phyloP scores from a whole-genome alignment of 768 basidiomycete species.

The Amanita muscaria region DNA sequence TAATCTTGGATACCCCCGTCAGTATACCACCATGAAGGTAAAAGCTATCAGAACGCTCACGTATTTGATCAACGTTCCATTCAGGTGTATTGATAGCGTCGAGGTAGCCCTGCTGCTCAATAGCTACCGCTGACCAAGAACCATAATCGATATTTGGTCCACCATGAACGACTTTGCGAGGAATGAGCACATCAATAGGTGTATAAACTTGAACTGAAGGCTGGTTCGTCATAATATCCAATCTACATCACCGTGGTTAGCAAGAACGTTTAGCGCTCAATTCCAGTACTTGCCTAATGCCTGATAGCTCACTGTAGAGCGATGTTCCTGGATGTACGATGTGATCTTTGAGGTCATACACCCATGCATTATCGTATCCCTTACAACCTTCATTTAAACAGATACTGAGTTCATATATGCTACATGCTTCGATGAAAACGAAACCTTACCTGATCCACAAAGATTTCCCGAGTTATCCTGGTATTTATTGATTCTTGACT shows the following conservation, averaged over 20 bases:
- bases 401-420: not conserved
- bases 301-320: conserved; percentile 44
- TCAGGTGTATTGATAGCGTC: conserved; percentile 50
- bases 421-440: not conserved
- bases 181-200: conserved; percentile 34
- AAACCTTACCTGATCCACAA: conserved; percentile 19
- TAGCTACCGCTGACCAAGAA: conserved; percentile 37
- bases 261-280: not conserved
- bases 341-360: conserved; percentile 34
- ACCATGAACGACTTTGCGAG: conserved; percentile 40
- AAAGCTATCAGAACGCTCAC: too few species aligned
- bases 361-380: conserved; percentile 43
- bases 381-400: conserved; percentile 31
- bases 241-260: conserved; percentile 16
- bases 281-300: conserved; percentile 31
- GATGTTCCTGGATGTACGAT: conserved; percentile 22
- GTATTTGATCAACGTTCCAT: conserved; percentile 45
- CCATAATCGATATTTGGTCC: conserved; percentile 34
- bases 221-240: conserved; percentile 43
- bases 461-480: conserved; percentile 26
- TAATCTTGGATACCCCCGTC: too few species aligned
- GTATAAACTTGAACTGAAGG: conserved; percentile 45
- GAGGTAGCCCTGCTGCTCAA: conserved; percentile 46
- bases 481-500: conserved; percentile 22
- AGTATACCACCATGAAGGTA: too few species aligned